Percentiles rank a stretch among this genome's conserved stretches.
phyloP scores from a whole-genome alignment of 2,329 filamentous ascomycete species.

The Neofusicoccum parvum region DNA sequence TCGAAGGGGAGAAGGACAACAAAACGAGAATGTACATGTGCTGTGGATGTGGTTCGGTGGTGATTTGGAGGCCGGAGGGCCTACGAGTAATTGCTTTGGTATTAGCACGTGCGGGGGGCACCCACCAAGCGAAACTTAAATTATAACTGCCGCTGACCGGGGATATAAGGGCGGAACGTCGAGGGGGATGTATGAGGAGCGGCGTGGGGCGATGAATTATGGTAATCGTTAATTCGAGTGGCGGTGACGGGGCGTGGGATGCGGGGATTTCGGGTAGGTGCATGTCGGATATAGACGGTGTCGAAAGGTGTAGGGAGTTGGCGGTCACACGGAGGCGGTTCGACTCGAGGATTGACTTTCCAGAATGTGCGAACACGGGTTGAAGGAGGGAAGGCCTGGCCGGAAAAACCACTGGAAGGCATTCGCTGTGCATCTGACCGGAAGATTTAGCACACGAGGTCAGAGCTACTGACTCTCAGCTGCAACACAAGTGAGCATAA shows the following conservation, averaged over 20 bases:
- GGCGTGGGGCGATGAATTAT: not conserved
- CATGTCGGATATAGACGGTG: not conserved
- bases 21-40: too few species aligned
- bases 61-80: not conserved
- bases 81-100: not conserved
- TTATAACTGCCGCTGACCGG: not conserved
- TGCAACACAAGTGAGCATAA: not conserved
- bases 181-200: not conserved
- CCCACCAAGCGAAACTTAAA: not conserved
- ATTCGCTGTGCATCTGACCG: not conserved
- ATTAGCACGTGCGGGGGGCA: not conserved
- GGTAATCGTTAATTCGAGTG: not conserved
- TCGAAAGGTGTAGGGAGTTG: not conserved
- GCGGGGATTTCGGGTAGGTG: constrained; percentile 6
- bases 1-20: too few species aligned
- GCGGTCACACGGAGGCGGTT: not conserved
- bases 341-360: not conserved
- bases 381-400: not conserved
- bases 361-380: not conserved
- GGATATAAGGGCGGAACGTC: not conserved
- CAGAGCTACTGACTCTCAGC: not conserved
- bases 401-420: constrained; percentile 1
- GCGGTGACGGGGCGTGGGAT: not conserved
- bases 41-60: not conserved
- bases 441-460: not conserved